Evolutionary conservation across 345 rosid genomes (phyloP).

Genomic region (Viola odorata): DNA sequence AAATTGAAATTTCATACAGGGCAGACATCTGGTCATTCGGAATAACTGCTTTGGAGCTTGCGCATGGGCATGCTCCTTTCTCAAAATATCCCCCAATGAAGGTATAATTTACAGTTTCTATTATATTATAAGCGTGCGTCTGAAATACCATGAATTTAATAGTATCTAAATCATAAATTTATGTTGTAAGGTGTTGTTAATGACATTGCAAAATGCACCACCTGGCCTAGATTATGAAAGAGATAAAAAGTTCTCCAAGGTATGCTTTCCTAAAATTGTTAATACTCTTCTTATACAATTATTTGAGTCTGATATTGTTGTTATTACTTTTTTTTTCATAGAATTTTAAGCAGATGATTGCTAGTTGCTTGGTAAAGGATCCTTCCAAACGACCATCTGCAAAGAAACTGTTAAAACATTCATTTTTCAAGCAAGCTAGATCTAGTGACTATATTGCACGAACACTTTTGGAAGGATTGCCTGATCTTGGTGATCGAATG

Average conservation of each 20-base stretch:
- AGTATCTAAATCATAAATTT: constrained; percentile 18
- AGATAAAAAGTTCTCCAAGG: constrained; percentile 93
- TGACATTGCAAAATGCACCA: constrained; percentile 99
- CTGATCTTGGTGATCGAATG: constrained; percentile 91
- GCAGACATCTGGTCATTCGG: constrained; percentile 99
- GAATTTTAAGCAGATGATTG: constrained; percentile 99
- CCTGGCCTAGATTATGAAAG: constrained; percentile 96
- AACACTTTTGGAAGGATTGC: constrained; percentile 81
- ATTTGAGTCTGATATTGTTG: background rate
- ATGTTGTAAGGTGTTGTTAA: constrained; percentile 73
- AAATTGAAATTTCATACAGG: constrained; percentile 43
- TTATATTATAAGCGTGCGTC: constrained; percentile 8
- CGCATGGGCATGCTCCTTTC: constrained; percentile 99
- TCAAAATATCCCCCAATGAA: constrained; percentile 99
- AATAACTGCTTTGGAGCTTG: constrained; percentile 97
- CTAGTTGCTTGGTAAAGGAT: constrained; percentile 97
- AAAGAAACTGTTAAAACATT: constrained; percentile 70
- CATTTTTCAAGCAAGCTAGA: constrained; percentile 97
- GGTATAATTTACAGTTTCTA: constrained; percentile 34
- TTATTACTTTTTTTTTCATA: constrained; percentile 28
- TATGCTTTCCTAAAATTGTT: constrained; percentile 15
- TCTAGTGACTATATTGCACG: constrained; percentile 78
- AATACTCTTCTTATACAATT: background rate
- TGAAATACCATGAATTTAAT: background rate
- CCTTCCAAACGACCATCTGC: constrained; percentile 93